A percentile compares a stretch with the other conserved stretches of the same genome.
These are phyloP conservation scores for Penicillium salamii DNA, from an alignment of 495 filamentous ascomycete genomes.

Conservation along the genomic window DNA sequence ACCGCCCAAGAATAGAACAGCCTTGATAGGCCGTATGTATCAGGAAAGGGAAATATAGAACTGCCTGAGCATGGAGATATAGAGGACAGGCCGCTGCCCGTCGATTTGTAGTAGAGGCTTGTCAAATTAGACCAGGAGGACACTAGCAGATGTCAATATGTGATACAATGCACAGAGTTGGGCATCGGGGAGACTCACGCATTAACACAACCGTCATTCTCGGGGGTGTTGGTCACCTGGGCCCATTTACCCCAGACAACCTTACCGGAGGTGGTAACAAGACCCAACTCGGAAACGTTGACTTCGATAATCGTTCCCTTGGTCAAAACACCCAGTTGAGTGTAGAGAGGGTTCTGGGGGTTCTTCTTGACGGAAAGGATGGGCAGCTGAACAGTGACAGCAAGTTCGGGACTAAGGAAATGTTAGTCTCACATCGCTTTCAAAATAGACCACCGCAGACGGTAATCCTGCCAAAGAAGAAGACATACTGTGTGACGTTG, in stretches of 20 bases:
- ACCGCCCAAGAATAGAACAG: slow-evolving; percentile 22
- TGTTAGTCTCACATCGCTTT: slow-evolving; percentile 13
- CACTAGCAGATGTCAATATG: slow-evolving; percentile 12
- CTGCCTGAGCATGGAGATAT: slow-evolving; percentile 26
- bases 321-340: slow-evolving; percentile 88
- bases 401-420: slow-evolving; percentile 60
- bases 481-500: slow-evolving; percentile 70
- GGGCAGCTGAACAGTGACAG: slow-evolving; percentile 87
- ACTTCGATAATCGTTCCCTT: slow-evolving; percentile 96
- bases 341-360: slow-evolving; percentile 91
- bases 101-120: slow-evolving; percentile 9
- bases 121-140: slow-evolving; percentile 29
- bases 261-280: slow-evolving; percentile 91
- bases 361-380: slow-evolving; percentile 98
- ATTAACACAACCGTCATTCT: slow-evolving; percentile 79
- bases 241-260: slow-evolving; percentile 89
- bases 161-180: background rate
- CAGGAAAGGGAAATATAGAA: slow-evolving; percentile 18
- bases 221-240: slow-evolving; percentile 66
- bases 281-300: slow-evolving; percentile 88
- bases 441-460: background rate
- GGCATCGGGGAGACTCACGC: slow-evolving; percentile 38
- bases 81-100: slow-evolving; percentile 18
- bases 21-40: slow-evolving; percentile 21
- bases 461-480: too few species aligned